Evolutionary conservation across 1,284 basidiomycete genomes (phyloP).

Genomic region (Trametes pubescens): DNA sequence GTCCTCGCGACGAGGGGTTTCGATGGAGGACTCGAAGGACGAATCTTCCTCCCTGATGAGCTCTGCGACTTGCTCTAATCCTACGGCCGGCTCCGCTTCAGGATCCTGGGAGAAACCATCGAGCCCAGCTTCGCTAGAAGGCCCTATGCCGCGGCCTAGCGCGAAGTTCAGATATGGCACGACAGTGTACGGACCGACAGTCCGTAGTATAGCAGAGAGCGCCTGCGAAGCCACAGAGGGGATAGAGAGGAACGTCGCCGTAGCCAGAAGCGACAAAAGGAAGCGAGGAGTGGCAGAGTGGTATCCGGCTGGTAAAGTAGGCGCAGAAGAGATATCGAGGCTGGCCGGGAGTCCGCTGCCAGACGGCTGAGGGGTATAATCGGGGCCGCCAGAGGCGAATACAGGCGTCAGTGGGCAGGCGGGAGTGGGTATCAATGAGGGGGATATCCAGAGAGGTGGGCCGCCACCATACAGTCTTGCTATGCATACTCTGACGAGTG

Average conservation of each 20-base stretch:
- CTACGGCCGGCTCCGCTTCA: constrained; percentile 68
- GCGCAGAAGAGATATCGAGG: constrained; percentile 35
- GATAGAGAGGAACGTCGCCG: constrained; percentile 87
- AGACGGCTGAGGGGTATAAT: constrained; percentile 35
- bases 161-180: constrained; percentile 86
- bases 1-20: background rate
- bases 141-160: constrained; percentile 75
- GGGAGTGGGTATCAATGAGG: constrained; percentile 71
- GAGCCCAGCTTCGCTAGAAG: constrained; percentile 39
- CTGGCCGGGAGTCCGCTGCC: constrained; percentile 36
- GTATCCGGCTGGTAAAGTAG: constrained; percentile 54
- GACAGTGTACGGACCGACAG: constrained; percentile 84
- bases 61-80: constrained; percentile 74
- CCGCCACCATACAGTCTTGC: constrained; percentile 88
- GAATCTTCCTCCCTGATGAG: constrained; percentile 44
- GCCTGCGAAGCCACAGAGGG: constrained; percentile 81
- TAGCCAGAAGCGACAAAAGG: constrained; percentile 87
- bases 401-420: constrained; percentile 74
- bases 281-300: constrained; percentile 86
- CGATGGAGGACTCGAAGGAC: constrained; percentile 14
- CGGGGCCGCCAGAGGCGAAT: constrained; percentile 48
- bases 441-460: constrained; percentile 73
- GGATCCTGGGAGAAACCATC: constrained; percentile 51
- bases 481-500: constrained; percentile 73
- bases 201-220: constrained; percentile 73